Percentiles rank a stretch among this genome's conserved stretches.
Evolutionary conservation across 345 rosid species (phyloP).

Genomic region (Toxicodendron radicans): DNA sequence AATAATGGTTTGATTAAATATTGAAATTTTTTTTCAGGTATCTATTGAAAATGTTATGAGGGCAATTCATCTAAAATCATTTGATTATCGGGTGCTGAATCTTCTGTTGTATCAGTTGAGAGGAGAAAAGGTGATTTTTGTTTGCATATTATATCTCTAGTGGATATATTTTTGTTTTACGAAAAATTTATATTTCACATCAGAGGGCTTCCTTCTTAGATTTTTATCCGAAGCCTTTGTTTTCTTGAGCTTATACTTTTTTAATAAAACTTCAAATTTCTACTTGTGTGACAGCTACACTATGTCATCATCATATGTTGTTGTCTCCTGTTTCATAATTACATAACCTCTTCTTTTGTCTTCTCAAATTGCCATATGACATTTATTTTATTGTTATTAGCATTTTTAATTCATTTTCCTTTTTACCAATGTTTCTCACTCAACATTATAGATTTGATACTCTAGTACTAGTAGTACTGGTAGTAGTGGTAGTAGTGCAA

Average conservation of each 20-base stretch:
- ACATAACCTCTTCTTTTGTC: background rate
- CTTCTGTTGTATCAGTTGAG: slow-evolving; percentile 76
- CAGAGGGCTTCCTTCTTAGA: background rate
- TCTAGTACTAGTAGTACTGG: background rate
- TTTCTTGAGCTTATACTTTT: background rate
- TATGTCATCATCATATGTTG: background rate
- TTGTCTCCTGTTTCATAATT: background rate
- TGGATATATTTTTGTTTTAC: background rate
- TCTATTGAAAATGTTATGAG: slow-evolving; percentile 66
- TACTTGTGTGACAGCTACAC: background rate
- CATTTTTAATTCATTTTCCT: background rate
- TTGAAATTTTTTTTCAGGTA: slow-evolving; percentile 39
- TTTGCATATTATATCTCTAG: slow-evolving; percentile 9
- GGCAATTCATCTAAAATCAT: slow-evolving; percentile 82
- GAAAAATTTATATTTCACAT: background rate
- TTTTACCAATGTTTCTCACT: background rate
- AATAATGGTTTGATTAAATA: background rate
- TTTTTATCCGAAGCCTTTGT: background rate
- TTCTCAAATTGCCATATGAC: background rate
- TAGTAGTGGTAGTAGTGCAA: background rate
- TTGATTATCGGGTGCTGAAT: slow-evolving; percentile 84
- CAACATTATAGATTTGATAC: background rate
- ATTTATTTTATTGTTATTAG: background rate
- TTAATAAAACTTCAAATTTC: background rate
- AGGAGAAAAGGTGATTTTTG: slow-evolving; percentile 51